Evolutionary conservation across 768 basidiomycete genomes (phyloP), one percentile per base, ranked within the genome.

Genomic region (Cyclocybe cylindracea): DNA sequence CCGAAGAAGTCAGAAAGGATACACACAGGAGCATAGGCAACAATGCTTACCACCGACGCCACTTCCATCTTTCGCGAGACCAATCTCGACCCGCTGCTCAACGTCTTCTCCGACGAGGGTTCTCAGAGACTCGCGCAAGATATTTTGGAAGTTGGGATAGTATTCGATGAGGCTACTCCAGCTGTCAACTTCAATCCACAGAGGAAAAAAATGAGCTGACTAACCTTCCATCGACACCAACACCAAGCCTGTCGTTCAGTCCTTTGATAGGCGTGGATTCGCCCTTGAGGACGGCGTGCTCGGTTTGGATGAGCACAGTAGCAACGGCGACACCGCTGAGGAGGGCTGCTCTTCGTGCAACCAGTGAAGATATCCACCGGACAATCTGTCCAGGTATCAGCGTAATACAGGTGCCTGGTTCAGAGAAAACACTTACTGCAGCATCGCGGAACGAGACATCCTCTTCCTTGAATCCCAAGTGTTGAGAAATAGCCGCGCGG

Each of bases 1-100:
- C 19, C 13, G 56, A 48, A 13, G 51, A 41, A 14, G 38, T 10
- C 31, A 45, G 42, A 50, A 33, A 51, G 51, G 45, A 58, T 41
- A 51, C 53, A 37, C 54, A 40, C 42, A 36, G 13, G 11, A 51
- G 14, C 5, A 40, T 37, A 32, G 45, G 41, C 18, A 38, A 13
- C 13, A n/a, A 35, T 44, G 34, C 89, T 72, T 68, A 97, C 95
- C 96, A 64, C 97, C 97, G 38, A 94, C 94, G 35, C 96, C 97
- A 62, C 92, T 95, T 10, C 97, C 97, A 60, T 99, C 97, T 69
- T 97, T 98, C 4, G 97, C 97, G 66, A 98, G 66, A 35, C 93
- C 96, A 61, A 98, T 90, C 44, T 87, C 79, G 1, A 97, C 85
- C 31, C 84, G 75, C 61, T 83, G 76, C 74, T 95, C 93, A 6